These are phyloP conservation scores for Xylaria sp. DNA, from an alignment of 2,329 filamentous ascomycete species.

Conservation along the genomic window DNA sequence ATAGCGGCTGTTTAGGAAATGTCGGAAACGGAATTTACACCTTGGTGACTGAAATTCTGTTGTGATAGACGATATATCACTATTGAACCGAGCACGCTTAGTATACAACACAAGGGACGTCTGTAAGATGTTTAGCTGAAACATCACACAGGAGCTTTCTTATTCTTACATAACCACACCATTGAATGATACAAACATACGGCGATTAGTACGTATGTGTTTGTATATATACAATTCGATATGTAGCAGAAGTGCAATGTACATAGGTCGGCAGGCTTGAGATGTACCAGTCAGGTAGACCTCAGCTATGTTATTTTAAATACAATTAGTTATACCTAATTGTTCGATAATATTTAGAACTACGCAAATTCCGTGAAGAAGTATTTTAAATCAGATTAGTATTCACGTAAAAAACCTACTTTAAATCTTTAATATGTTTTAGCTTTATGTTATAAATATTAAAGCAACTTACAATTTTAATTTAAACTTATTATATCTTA, in stretches of 20 bases:
- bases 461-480: no score
- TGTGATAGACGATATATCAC: not conserved
- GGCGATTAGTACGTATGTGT: not conserved
- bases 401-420: no score
- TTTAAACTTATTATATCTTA: no score
- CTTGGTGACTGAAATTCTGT: not conserved
- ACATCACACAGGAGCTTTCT: not conserved
- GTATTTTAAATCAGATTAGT: no score
- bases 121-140: not conserved
- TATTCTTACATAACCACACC: slow-evolving; percentile 1
- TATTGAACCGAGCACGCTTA: not conserved
- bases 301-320: not conserved
- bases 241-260: not conserved
- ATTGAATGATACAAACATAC: not conserved
- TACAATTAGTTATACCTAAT: not conserved
- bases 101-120: not conserved
- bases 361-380: no score
- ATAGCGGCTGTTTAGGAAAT: no score
- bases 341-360: no score
- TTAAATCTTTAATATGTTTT: no score
- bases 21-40: not conserved
- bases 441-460: no score
- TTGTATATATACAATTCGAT: not conserved
- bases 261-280: not conserved
- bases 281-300: not conserved